Conservation (phyloP, 2,329 filamentous ascomycete genomes). For the Grosmannia huntii region DNA sequence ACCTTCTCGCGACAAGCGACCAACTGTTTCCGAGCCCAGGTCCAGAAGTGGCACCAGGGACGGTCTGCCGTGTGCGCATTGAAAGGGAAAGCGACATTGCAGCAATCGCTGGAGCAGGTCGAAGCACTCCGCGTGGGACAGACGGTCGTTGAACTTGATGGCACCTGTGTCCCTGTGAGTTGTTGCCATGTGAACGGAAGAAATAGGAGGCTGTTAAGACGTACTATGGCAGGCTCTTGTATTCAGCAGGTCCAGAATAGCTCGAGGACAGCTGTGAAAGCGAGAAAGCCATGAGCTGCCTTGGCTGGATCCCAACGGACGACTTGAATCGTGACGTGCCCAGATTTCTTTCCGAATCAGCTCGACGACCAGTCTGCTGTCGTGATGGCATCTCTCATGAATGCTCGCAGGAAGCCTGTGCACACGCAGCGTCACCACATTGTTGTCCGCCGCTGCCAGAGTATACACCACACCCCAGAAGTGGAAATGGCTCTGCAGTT, state of each 20-base stretch:
- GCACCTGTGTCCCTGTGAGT: slow-evolving; percentile 30
- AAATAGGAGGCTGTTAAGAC: slow-evolving; percentile 7
- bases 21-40: too few species aligned
- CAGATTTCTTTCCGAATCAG: slow-evolving; percentile 66
- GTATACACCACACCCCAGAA: slow-evolving; percentile 64
- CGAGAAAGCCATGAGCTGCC: slow-evolving; percentile 39
- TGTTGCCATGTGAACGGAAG: background rate
- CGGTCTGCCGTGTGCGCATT: slow-evolving; percentile 68
- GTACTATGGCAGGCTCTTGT: slow-evolving; percentile 62
- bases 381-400: slow-evolving; percentile 57
- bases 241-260: slow-evolving; percentile 64
- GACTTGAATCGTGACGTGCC: slow-evolving; percentile 16
- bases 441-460: background rate
- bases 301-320: background rate
- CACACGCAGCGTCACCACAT: slow-evolving; percentile 30
- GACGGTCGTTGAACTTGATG: slow-evolving; percentile 73
- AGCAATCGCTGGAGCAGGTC: slow-evolving; percentile 44
- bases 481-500: slow-evolving; percentile 43
- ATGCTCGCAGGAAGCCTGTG: slow-evolving; percentile 57
- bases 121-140: slow-evolving; percentile 45
- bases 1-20: too few species aligned
- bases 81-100: slow-evolving; percentile 59
- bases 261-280: slow-evolving; percentile 58
- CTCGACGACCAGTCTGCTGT: slow-evolving; percentile 60
- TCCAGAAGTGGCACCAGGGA: slow-evolving; percentile 46